Base-by-base conservation (phyloP, 164 flowering plant species). In the Aristolochia californica region DNA sequence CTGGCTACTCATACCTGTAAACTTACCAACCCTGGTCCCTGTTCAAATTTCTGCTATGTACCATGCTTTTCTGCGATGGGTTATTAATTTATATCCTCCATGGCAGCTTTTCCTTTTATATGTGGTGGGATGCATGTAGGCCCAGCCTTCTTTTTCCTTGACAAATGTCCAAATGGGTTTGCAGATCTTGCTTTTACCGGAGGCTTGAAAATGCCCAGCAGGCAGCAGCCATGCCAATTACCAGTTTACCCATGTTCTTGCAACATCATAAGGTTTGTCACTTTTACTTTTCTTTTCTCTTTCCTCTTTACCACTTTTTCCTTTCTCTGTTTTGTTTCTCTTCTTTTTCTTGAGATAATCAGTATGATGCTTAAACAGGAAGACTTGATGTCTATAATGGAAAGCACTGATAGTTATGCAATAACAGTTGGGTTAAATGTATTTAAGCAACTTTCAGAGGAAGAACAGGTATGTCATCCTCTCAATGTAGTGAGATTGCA, bases 1-100 rank as follows among this genome's bases (percentile, higher is more conserved):
- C 66, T 72, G 66, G 52, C 62, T 65, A 59, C 66, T 67, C 76
- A 68, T 61, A 76, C 73, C 73, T 73, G 80, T 69, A 69, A 74
- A 70, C 66, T 66, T 62, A 48, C 69, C 58, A 53, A 71, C 53
- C 45, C 60, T 60, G 52, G 62, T 67, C 30, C n/a, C n/a, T n/a
- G n/a, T n/a, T n/a, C n/a, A n/a, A 57, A 58, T 49, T n/a, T n/a
- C 60, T 62, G 53, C 43, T 47, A 48, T 65, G 56, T 57, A 22
- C 45, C 21, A 47, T 22, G 51, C 54, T 30, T 47, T 55, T 70
- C 77, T 71, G 75, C 65, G 58, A 70, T 72, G 53, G 45, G 12
- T 62, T 66, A 43, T 61, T 49, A 23, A 48, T 63, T 62, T 65
- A 53, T 61, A 56, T 63, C 56, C 59, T 60, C 54, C 51, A 4